These are phyloP conservation scores for Pestalotiopsis sp. DNA, from an alignment of 2,329 filamentous ascomycete genomes.

Conservation along the genomic window DNA sequence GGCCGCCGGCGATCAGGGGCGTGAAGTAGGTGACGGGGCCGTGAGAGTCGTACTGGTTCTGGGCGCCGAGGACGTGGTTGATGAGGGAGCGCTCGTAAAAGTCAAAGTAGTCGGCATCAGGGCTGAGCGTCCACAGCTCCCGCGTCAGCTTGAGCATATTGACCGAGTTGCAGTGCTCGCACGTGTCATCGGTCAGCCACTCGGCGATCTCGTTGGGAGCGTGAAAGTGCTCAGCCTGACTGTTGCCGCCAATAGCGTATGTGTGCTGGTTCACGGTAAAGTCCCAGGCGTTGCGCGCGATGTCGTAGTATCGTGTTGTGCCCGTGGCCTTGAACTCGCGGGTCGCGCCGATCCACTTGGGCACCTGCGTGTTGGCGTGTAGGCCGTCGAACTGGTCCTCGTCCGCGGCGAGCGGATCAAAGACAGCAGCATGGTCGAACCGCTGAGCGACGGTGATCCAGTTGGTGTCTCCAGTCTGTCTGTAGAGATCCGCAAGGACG, in stretches of 20 bases:
- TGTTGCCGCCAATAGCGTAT: constrained; percentile 56
- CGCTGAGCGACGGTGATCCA: constrained; percentile 48
- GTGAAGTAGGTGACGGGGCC: constrained; percentile 56
- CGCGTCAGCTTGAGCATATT: constrained; percentile 58
- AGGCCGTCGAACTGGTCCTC: constrained; percentile 46
- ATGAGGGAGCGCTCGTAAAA: constrained; percentile 51
- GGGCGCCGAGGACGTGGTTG: constrained; percentile 51
- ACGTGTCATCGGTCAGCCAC: constrained; percentile 45
- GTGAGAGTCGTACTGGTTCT: constrained; percentile 42
- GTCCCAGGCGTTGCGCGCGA: constrained; percentile 50
- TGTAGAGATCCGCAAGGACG: constrained; percentile 47
- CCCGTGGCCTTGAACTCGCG: constrained; percentile 50
- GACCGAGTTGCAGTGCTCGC: constrained; percentile 54
- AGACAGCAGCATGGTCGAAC: constrained; percentile 49
- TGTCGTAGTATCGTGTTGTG: constrained; percentile 42
- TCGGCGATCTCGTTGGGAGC: constrained; percentile 44
- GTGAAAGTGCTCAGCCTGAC: constrained; percentile 52
- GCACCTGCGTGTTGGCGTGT: constrained; percentile 54
- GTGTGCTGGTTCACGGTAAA: constrained; percentile 45
- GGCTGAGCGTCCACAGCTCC: constrained; percentile 47
- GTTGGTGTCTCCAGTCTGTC: constrained; percentile 41
- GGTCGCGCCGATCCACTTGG: constrained; percentile 53
- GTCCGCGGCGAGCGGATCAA: constrained; percentile 45
- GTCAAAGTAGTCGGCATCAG: constrained; percentile 47
- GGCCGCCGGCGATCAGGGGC: constrained; percentile 46